Conservation (phyloP, 345 rosid genomes). For the Microthlaspi erraticum region DNA sequence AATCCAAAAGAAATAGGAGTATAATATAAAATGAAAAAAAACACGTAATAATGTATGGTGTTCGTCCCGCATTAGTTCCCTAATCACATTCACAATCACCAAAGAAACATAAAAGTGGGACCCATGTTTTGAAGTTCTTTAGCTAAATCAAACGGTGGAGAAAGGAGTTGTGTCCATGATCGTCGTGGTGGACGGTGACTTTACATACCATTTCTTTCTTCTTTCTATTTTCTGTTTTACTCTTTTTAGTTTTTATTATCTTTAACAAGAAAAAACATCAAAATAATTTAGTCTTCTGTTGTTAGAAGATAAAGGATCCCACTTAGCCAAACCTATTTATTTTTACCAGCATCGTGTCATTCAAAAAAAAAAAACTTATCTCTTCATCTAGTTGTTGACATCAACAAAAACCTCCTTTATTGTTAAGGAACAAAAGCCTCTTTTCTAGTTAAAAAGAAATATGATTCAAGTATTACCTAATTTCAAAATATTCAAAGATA, state of each 20-base stretch:
- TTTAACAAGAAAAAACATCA: neutral
- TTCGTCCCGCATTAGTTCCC: slow-evolving; percentile 26
- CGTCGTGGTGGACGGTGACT: slow-evolving; percentile 46
- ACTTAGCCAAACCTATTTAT: neutral
- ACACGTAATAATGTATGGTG: slow-evolving; percentile 31
- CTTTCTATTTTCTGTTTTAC: neutral
- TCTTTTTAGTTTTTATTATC: neutral
- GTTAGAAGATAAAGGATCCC: neutral
- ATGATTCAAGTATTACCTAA: neutral
- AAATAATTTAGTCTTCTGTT: neutral
- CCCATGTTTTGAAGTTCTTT: slow-evolving; percentile 32
- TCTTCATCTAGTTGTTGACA: slow-evolving; percentile 33
- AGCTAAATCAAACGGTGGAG: slow-evolving; percentile 45
- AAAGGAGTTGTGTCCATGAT: slow-evolving; percentile 54
- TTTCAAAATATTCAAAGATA: too few relatives aligned
- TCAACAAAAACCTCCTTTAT: neutral
- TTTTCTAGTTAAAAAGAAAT: neutral
- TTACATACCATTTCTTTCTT: slow-evolving; percentile 42
- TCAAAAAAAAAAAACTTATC: neutral
- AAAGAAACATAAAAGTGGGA: slow-evolving; percentile 42
- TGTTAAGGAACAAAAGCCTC: too few relatives aligned
- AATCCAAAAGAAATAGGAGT: slow-evolving; percentile 13
- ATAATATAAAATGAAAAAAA: slow-evolving; percentile 8
- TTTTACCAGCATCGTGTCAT: slow-evolving; percentile 14
- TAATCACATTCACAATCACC: slow-evolving; percentile 40